Conservation (phyloP, 768 basidiomycete species). For the Asterophora parasitica region DNA sequence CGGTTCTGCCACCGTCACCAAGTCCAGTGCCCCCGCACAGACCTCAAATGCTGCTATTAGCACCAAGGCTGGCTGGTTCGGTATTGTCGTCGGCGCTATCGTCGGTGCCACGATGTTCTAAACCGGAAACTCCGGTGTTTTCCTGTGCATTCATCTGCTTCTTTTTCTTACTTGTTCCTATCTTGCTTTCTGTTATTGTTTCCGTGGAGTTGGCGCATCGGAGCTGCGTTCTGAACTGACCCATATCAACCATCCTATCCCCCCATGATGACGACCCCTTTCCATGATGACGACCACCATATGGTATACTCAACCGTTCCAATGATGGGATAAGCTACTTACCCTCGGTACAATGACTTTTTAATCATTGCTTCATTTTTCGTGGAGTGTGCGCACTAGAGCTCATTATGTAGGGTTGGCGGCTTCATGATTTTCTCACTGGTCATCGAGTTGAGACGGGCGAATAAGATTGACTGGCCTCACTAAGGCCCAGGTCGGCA, state of each 20-base stretch:
- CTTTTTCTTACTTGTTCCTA: background rate
- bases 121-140: constrained; percentile 11
- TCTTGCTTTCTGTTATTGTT: constrained; percentile 1
- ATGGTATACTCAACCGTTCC: constrained; percentile 3
- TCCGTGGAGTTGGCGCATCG: background rate
- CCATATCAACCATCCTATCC: constrained; percentile 5
- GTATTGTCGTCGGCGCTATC: constrained; percentile 29
- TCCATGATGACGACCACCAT: constrained; percentile 14
- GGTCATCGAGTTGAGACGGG: background rate
- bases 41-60: constrained; percentile 14
- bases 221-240: constrained; percentile 11
- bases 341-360: constrained; percentile 12
- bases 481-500: too few relatives aligned
- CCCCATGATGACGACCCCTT: constrained; percentile 4
- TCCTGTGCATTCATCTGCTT: background rate
- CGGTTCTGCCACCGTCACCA: constrained; percentile 13
- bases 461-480: too few relatives aligned
- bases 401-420: background rate
- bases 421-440: too few relatives aligned
- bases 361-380: background rate
- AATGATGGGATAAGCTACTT: constrained; percentile 15
- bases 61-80: constrained; percentile 27
- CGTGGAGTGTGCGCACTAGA: background rate
- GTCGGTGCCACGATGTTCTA: constrained; percentile 36
- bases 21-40: constrained; percentile 5